Base-by-base conservation (phyloP, 345 rosid genomes). In the Gossypioides kirkii region DNA sequence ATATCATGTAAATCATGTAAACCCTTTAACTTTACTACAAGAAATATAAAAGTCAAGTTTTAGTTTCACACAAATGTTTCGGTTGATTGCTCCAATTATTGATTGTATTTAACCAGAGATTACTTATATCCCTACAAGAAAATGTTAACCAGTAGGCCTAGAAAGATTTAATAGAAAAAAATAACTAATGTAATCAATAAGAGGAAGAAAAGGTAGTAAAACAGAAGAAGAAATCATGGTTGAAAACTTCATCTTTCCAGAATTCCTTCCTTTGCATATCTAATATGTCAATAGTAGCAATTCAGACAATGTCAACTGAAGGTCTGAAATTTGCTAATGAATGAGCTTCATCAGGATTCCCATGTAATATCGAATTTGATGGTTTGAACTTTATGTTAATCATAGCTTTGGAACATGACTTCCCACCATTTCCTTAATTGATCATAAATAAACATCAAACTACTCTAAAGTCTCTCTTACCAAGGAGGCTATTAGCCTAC, bases 51-150 rank as follows among this genome's bases (percentile, higher is more conserved):
- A 25, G 22, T 28, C 45, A 41, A 59, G 14, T 20, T 41, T 72
- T 38, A 70, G 18, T 70, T 41, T 55, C 12, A 71, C 22, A 23
- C 42, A 56, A 70, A 54, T 43, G 32, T 70, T 69, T 69, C 3
- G 6, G 38, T 36, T 7, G 14, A 46, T 66, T 20, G 14, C 22
- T 61, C 13, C 14, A 18, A 61, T 28, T 28, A 61, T 28, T 62
- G 26, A 62, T 18, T 12, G 41, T 7, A 13, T 23, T 67, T 67
- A 66, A 25, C 71, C 41, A 46, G 23, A 47, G 56, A 67, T 20
- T 23, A 25, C 41, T 66, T 45, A 8, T 16, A 25, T 26, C 9
- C 2, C 71, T 46, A 25, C 14, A 32, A 47, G 3, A 67, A 50
- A 46, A 23, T 8, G 55, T 46, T 13, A 13, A 6, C 55, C 52